phyloP scores from a whole-genome alignment of 1,139 yeast species.

The Nematodospora anomalae region DNA sequence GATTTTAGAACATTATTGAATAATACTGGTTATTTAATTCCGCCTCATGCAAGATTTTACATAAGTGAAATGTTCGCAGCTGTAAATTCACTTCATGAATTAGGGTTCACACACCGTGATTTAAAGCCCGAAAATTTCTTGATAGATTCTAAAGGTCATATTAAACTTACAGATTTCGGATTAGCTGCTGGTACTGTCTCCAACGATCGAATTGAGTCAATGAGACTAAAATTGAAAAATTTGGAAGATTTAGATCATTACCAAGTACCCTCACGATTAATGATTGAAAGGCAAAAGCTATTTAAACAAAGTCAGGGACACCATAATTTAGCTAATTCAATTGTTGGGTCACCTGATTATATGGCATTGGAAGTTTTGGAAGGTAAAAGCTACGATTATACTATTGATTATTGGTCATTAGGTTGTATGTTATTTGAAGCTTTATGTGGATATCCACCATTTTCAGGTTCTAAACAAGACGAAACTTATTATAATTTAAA shows the following conservation, averaged over 20 bases:
- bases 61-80: constrained; percentile 96
- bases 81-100: constrained; percentile 87
- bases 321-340: constrained; percentile 82
- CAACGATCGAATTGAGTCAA: constrained; percentile 88
- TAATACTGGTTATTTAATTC: constrained; percentile 88
- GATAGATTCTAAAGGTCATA: constrained; percentile 92
- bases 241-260: constrained; percentile 66
- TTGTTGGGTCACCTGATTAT: constrained; percentile 98
- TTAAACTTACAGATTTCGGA: constrained; percentile 96
- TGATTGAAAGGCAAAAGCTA: constrained; percentile 82
- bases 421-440: constrained; percentile 96
- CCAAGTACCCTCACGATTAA: constrained; percentile 72
- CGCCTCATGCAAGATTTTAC: constrained; percentile 94
- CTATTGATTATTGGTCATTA: constrained; percentile 98
- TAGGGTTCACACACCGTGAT: constrained; percentile 96
- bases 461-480: constrained; percentile 89
- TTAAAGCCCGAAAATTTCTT: constrained; percentile 96
- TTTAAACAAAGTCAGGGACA: constrained; percentile 71
- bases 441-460: constrained; percentile 93
- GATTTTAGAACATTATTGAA: constrained; percentile 93
- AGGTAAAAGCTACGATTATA: constrained; percentile 90
- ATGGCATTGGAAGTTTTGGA: constrained; percentile 98
- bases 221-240: constrained; percentile 80
- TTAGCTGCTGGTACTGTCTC: constrained; percentile 96
- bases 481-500: constrained; percentile 94